These are phyloP conservation scores for Puccinia hordei DNA, from an alignment of 1,284 basidiomycete genomes.

Conservation along the genomic window DNA sequence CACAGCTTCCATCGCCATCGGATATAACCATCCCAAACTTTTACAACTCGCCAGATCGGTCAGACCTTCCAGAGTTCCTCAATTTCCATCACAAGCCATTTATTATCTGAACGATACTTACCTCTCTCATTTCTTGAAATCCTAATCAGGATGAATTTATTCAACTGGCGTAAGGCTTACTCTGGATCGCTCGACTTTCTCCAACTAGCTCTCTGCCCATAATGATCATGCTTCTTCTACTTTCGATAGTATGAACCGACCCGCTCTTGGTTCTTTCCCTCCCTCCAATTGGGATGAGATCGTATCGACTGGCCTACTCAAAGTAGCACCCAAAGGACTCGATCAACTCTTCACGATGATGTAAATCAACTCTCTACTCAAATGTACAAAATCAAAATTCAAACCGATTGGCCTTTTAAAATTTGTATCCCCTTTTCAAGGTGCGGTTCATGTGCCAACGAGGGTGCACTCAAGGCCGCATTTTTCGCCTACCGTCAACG, in stretches of 20 bases:
- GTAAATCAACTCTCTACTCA: slow-evolving; percentile 40
- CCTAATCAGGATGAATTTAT: slow-evolving; percentile 60
- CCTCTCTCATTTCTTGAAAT: not conserved
- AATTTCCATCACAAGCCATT: not conserved
- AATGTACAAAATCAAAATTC: not conserved
- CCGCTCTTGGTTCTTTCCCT: slow-evolving; percentile 65
- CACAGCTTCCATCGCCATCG: slow-evolving; percentile 61
- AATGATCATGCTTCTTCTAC: not conserved
- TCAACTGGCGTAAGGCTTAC: slow-evolving; percentile 56
- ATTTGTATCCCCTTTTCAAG: too few species aligned
- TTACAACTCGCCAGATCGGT: slow-evolving; percentile 60
- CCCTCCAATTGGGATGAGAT: slow-evolving; percentile 62
- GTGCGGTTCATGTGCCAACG: slow-evolving; percentile 53
- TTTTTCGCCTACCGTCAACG: slow-evolving; percentile 63
- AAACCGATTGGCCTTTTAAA: too few species aligned
- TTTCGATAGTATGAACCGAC: slow-evolving; percentile 61
- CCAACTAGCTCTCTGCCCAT: not conserved
- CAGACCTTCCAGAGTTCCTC: slow-evolving; percentile 9
- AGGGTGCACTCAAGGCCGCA: slow-evolving; percentile 65
- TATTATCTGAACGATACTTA: not conserved
- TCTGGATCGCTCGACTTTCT: not conserved
- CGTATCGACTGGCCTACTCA: slow-evolving; percentile 62
- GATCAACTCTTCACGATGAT: slow-evolving; percentile 61
- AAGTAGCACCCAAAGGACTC: slow-evolving; percentile 63
- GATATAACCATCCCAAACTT: slow-evolving; percentile 64